Evolutionary conservation across 2,329 filamentous ascomycete genomes (phyloP), one percentile per base, ranked within the genome.

Genomic region (Stylonectria norvegica): DNA sequence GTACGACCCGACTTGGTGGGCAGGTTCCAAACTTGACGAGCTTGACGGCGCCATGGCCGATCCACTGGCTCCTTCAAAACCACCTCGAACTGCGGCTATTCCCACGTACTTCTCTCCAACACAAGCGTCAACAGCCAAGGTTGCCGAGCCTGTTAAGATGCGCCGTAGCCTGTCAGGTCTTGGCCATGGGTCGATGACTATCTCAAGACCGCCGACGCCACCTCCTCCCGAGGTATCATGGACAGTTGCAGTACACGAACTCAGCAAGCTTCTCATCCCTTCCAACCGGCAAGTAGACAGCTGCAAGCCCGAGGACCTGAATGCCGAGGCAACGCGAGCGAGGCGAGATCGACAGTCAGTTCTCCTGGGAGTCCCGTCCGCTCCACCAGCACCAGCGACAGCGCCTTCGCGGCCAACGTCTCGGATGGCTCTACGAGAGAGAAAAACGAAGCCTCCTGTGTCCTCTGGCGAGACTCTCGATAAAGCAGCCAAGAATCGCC

Each of bases 51-150:
- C 81, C 15, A 66, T 80, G 36, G 66, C 70, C 10, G 66, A 71
- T n/a, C 70, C 72, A 3, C 64, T 73, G 5, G 63, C 69, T 6
- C 71, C 73, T 40, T 66, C 68, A 7, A 75, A 67, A 55, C 82
- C 79, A 55, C 63, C 72, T 11, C 78, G 19, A 69, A 68, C 44
- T 70, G 73, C 11, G 76, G 76, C 16, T 62, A 73, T 19, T 7
- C 83, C 86, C 2, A 90, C 86, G 2, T 96, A 90, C 64, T 89
- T 81, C 3, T 88, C 89, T 2, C 88, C 90, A 0, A 97, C 91
- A 0, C 86, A 91, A 47, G 86, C 91, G 0, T 97, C 89, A 29
- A 81, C 82, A 2, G 88, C 89, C 17, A 95, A 88, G 63, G 82
- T 88, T 9, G 74, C 86, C 1, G 78, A 85, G 32, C 77, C 83